These are phyloP conservation scores for Scedosporium minutisporum DNA, from an alignment of 2,329 filamentous ascomycete genomes.

Conservation along the genomic window DNA sequence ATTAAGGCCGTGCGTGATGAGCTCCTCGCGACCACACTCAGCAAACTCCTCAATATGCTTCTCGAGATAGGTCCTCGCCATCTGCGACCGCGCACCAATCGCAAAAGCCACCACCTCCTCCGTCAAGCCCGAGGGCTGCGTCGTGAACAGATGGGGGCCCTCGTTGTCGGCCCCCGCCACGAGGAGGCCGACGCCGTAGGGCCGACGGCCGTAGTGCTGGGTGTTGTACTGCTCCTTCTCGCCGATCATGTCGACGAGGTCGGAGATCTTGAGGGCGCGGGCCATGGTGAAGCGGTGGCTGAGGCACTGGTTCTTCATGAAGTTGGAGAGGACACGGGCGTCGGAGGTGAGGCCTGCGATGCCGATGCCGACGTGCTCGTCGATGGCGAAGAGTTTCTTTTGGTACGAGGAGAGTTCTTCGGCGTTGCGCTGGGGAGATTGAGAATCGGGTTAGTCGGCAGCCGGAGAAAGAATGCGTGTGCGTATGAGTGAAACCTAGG, in stretches of 20 bases:
- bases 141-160: slow-evolving; percentile 94
- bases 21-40: slow-evolving; percentile 66
- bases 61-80: slow-evolving; percentile 95
- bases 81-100: slow-evolving; percentile 92
- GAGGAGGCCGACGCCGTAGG: slow-evolving; percentile 81
- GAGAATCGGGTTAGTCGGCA: background rate
- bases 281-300: slow-evolving; percentile 92
- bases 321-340: slow-evolving; percentile 98
- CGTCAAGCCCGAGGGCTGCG: slow-evolving; percentile 91
- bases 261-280: slow-evolving; percentile 81
- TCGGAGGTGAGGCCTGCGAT: slow-evolving; percentile 96
- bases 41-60: slow-evolving; percentile 79
- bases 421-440: slow-evolving; percentile 69
- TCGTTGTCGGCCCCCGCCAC: slow-evolving; percentile 88
- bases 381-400: slow-evolving; percentile 96
- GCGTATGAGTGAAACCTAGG: background rate
- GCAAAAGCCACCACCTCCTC: slow-evolving; percentile 96
- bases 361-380: slow-evolving; percentile 89
- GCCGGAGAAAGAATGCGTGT: background rate
- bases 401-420: slow-evolving; percentile 99
- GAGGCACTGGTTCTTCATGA: slow-evolving; percentile 99
- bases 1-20: slow-evolving; percentile 81
- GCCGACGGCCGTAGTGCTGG: slow-evolving; percentile 85
- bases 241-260: slow-evolving; percentile 83
- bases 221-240: slow-evolving; percentile 97